Conservation (phyloP, 2,329 filamentous ascomycete genomes). For the Pseudogymnoascus sp. region DNA sequence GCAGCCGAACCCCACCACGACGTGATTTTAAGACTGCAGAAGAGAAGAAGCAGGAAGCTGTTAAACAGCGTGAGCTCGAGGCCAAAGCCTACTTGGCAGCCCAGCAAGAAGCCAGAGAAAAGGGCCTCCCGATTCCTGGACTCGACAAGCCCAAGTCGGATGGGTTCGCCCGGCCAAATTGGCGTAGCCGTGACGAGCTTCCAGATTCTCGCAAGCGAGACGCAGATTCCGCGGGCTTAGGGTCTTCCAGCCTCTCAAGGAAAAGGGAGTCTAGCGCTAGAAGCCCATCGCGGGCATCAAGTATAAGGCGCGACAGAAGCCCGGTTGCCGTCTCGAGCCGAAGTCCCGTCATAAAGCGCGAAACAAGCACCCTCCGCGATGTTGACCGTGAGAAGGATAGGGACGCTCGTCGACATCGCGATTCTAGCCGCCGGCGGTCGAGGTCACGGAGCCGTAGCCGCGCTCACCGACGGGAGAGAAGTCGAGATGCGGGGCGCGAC, state of each 20-base stretch:
- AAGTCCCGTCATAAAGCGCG: conserved; percentile 15
- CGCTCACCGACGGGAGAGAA: conserved; percentile 6
- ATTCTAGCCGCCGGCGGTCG: conserved; percentile 14
- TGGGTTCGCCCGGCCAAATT: background rate
- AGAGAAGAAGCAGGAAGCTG: conserved; percentile 49
- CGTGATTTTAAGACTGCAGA: conserved; percentile 15
- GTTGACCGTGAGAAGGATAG: conserved; percentile 11
- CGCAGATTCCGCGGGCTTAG: background rate
- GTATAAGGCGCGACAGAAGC: conserved; percentile 2
- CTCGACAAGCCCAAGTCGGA: conserved; percentile 2
- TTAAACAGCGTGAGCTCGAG: conserved; percentile 54
- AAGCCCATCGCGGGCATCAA: background rate
- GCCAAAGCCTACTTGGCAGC: conserved; percentile 57
- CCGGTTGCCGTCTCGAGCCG: background rate
- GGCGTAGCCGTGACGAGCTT: conserved; percentile 1
- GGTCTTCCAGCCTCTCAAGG: background rate
- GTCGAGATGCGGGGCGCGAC: conserved; percentile 11
- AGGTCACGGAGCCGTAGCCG: conserved; percentile 16
- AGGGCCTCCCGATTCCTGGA: conserved; percentile 39
- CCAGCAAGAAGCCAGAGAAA: conserved; percentile 51
- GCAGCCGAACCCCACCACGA: conserved; percentile 8
- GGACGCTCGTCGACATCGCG: conserved; percentile 20
- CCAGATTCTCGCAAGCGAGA: conserved; percentile 7
- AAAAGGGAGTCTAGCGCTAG: conserved; percentile 12
- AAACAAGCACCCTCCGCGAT: conserved; percentile 16